Percentiles rank a stretch among this genome's conserved stretches.
Conservation (phyloP, 345 rosid genomes). For the Dovyalis caffra region DNA sequence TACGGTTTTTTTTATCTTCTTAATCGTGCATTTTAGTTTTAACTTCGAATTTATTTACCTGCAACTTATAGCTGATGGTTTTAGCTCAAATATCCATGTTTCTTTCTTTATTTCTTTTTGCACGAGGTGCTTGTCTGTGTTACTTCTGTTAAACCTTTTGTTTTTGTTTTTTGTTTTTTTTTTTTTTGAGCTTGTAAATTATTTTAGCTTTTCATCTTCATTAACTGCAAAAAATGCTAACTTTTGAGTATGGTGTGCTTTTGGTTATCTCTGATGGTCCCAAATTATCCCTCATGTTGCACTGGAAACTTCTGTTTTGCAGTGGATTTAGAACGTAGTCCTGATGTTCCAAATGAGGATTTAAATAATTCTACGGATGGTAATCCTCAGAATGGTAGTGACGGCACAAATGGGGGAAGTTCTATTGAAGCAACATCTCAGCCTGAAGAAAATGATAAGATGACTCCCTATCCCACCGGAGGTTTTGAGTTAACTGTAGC, state of each 20-base stretch:
- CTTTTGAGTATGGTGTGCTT: neutral
- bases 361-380: conserved; percentile 3
- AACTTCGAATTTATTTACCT: too few species aligned
- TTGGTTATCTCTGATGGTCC: neutral
- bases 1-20: too few species aligned
- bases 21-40: too few species aligned
- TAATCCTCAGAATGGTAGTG: neutral
- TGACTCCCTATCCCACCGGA: too few species aligned
- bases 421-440: conserved; percentile 14
- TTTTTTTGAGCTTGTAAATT: too few species aligned
- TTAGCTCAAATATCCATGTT: neutral
- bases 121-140: too few species aligned
- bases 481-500: neutral
- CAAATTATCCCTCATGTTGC: neutral
- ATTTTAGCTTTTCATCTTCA: neutral
- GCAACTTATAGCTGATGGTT: neutral
- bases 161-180: too few species aligned
- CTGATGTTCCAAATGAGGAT: neutral
- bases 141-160: too few species aligned
- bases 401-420: conserved; percentile 1
- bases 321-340: conserved; percentile 12
- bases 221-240: neutral
- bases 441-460: neutral
- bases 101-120: too few species aligned
- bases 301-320: neutral